These are phyloP conservation scores for Pseudozyma sp. DNA, from an alignment of 1,284 basidiomycete species.

Conservation along the genomic window DNA sequence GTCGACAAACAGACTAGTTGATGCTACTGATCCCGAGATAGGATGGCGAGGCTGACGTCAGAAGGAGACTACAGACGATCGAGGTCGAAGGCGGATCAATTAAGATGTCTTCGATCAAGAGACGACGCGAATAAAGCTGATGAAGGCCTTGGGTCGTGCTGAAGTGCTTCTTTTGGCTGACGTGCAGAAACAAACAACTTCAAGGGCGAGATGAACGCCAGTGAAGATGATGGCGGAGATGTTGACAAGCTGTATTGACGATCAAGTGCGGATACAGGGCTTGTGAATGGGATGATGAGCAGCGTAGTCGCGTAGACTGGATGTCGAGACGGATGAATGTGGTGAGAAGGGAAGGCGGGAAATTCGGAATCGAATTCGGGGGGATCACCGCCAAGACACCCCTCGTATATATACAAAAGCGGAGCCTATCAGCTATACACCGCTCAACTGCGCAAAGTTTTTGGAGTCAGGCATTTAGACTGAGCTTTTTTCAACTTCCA, in stretches of 20 bases:
- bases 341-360: conserved; percentile 47
- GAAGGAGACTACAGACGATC: conserved; percentile 15
- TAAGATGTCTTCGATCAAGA: conserved; percentile 42
- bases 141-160: conserved; percentile 15
- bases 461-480: conserved; percentile 16
- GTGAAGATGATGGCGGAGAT: conserved; percentile 1
- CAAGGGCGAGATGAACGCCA: conserved; percentile 1
- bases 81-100: conserved; percentile 35
- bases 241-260: conserved; percentile 26
- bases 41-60: conserved; percentile 16
- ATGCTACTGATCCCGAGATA: conserved; percentile 26
- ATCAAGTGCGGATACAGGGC: conserved; percentile 17
- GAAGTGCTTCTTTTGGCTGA: conserved; percentile 13
- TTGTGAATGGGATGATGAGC: conserved; percentile 15
- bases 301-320: conserved; percentile 47
- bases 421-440: conserved; percentile 2
- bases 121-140: conserved; percentile 19
- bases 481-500: conserved; percentile 10
- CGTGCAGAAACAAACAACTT: conserved; percentile 17
- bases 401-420: conserved; percentile 34
- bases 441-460: conserved; percentile 18
- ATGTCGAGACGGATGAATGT: conserved; percentile 51
- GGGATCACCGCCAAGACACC: conserved; percentile 20
- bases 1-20: conserved; percentile 46
- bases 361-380: conserved; percentile 31